Conservation (phyloP, 2,329 filamentous ascomycete genomes). For the Pestalotiopsis sp. region DNA sequence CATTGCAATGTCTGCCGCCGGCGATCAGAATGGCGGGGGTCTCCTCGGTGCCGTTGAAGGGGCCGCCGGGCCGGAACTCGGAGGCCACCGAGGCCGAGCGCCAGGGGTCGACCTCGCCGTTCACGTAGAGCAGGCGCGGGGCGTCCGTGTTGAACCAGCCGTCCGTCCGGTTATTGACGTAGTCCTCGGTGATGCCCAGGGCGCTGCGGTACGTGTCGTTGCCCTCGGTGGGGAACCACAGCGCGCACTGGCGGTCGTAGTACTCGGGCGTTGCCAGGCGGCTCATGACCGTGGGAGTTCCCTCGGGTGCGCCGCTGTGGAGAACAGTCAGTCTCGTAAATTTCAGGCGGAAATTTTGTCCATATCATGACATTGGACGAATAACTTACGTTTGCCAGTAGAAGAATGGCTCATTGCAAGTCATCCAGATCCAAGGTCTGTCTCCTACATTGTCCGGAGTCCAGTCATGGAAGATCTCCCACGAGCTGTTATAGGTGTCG, state of each 20-base stretch:
- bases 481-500: conserved; percentile 54
- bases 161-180: conserved; percentile 55
- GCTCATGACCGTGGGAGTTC: conserved; percentile 49
- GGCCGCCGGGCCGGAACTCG: conserved; percentile 55
- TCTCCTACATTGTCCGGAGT: conserved; percentile 46
- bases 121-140: conserved; percentile 59
- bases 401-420: conserved; percentile 64
- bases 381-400: conserved; percentile 55
- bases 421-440: conserved; percentile 63
- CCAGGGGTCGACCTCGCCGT: conserved; percentile 65
- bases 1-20: conserved; percentile 57
- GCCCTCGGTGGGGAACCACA: conserved; percentile 56
- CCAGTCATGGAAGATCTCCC: conserved; percentile 52
- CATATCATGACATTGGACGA: background rate
- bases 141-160: conserved; percentile 58
- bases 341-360: background rate
- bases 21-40: conserved; percentile 58
- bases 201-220: conserved; percentile 51
- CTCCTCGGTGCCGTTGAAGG: conserved; percentile 47
- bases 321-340: conserved; percentile 11
- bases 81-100: conserved; percentile 54
- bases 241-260: conserved; percentile 55
- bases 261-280: conserved; percentile 53
- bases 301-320: conserved; percentile 46
- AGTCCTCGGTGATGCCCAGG: conserved; percentile 45